phyloP scores from a whole-genome alignment of 2,329 filamentous ascomycete genomes.

The Exophiala sp. region DNA sequence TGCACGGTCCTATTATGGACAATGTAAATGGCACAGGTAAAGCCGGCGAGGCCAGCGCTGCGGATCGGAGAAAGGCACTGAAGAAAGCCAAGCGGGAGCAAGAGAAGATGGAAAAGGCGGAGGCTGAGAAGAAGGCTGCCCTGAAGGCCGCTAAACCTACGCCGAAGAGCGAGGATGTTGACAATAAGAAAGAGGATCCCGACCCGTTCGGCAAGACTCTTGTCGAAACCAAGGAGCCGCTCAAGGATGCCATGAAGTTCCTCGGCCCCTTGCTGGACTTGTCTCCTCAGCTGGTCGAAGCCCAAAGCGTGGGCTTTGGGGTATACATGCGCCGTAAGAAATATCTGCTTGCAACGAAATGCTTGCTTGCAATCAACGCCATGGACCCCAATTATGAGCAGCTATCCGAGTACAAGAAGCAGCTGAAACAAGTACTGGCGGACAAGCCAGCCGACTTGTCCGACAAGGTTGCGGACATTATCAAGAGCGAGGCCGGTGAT shows the following conservation, averaged over 20 bases:
- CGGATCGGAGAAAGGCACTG: conserved; percentile 75
- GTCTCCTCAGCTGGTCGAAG: conserved; percentile 72
- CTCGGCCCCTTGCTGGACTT: conserved; percentile 73
- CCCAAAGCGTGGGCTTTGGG: conserved; percentile 81
- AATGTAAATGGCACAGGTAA: conserved; percentile 49
- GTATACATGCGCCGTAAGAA: conserved; percentile 85
- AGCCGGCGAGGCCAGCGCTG: conserved; percentile 47
- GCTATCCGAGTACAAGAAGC: conserved; percentile 67
- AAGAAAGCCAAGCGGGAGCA: conserved; percentile 87
- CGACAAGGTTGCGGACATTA: conserved; percentile 47
- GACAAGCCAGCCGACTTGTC: conserved; percentile 55
- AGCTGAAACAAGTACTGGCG: conserved; percentile 60
- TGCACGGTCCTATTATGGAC: conserved; percentile 55
- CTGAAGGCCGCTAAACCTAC: conserved; percentile 64
- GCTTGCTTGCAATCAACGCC: conserved; percentile 65
- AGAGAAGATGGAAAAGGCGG: conserved; percentile 66
- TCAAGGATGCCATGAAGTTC: conserved; percentile 84
- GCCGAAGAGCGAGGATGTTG: conserved; percentile 51
- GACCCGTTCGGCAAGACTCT: conserved; percentile 80
- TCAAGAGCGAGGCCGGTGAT: conserved; percentile 12
- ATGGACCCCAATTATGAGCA: conserved; percentile 64
- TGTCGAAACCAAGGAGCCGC: conserved; percentile 70
- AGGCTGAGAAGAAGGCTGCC: conserved; percentile 76
- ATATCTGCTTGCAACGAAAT: conserved; percentile 79
- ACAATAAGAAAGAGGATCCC: conserved; percentile 78